Percentiles rank a stretch among this genome's conserved stretches.
Evolutionary conservation across 495 filamentous ascomycete genomes (phyloP).

Genomic region (Xylaria telfairii): DNA sequence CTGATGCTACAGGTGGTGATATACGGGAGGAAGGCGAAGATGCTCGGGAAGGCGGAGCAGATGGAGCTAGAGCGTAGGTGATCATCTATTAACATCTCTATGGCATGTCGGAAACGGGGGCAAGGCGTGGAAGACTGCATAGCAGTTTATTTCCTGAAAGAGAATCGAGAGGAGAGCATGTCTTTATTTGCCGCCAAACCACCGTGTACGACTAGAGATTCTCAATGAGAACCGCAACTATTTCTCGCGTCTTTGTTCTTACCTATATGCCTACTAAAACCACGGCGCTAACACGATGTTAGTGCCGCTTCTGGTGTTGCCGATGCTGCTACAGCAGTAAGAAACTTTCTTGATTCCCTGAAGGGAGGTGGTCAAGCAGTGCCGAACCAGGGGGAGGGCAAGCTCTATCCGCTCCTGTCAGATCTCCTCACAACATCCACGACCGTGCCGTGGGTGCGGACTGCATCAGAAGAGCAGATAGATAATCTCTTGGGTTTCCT

Average conservation of each 20-base stretch:
- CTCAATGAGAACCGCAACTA: conserved; percentile 32
- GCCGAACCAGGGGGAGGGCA: conserved; percentile 52
- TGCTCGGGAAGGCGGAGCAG: conserved; percentile 87
- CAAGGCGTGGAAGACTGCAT: conserved; percentile 32
- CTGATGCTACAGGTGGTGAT: conserved; percentile 87
- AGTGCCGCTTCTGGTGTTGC: conserved; percentile 50
- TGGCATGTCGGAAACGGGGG: conserved; percentile 39
- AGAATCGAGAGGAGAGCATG: conserved; percentile 17
- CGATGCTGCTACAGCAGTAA: conserved; percentile 73
- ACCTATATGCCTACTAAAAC: conserved; percentile 17
- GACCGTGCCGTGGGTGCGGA: conserved; percentile 78
- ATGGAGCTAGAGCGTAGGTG: conserved; percentile 99
- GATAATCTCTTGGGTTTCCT: conserved; percentile 79
- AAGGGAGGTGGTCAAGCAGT: conserved; percentile 58
- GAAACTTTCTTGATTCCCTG: conserved; percentile 87
- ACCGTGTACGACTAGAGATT: conserved; percentile 41
- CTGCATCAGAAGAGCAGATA: conserved; percentile 65
- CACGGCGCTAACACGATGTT: conserved; percentile 42
- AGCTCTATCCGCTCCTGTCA: conserved; percentile 80
- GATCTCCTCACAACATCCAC: conserved; percentile 80
- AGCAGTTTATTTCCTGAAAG: conserved; percentile 35
- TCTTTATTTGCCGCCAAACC: conserved; percentile 15
- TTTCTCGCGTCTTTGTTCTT: conserved; percentile 22
- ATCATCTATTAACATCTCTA: conserved; percentile 48
- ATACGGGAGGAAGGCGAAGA: conserved; percentile 87